A percentile compares a stretch with the other conserved stretches of the same genome.
Conservation (phyloP, 2,329 filamentous ascomycete species). For the Chaetomium sp. region DNA sequence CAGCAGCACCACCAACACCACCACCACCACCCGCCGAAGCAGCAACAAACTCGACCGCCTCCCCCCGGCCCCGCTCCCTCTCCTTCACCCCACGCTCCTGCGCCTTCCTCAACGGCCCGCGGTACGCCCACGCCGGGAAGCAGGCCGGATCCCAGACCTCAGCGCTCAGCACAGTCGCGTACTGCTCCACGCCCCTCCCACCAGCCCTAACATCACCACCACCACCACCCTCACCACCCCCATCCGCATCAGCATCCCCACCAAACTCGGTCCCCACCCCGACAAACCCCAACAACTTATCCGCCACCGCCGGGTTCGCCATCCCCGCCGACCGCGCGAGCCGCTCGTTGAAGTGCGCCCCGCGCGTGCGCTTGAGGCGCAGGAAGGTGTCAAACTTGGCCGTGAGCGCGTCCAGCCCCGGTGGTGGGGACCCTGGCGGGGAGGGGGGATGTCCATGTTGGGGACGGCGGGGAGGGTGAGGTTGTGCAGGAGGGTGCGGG, state of each 20-base stretch:
- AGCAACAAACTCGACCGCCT: conserved; percentile 55
- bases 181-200: conserved; percentile 54
- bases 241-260: conserved; percentile 28
- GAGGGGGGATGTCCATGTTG: conserved; percentile 76
- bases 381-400: conserved; percentile 75
- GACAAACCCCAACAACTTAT: conserved; percentile 73
- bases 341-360: conserved; percentile 76
- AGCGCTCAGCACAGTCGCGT: conserved; percentile 61
- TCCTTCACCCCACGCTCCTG: conserved; percentile 51
- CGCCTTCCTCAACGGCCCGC: conserved; percentile 52
- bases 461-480: conserved; percentile 73
- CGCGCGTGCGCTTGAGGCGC: conserved; percentile 69
- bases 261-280: conserved; percentile 44
- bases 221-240: conserved; percentile 44
- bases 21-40: conserved; percentile 33
- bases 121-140: conserved; percentile 59
- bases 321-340: conserved; percentile 67
- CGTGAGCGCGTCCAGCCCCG: conserved; percentile 47
- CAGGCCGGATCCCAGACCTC: conserved; percentile 60
- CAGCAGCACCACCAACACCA: conserved; percentile 33
- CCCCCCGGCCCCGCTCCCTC: conserved; percentile 48
- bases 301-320: conserved; percentile 70
- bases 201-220: conserved; percentile 34
- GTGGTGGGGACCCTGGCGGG: conserved; percentile 60
- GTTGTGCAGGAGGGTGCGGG: conserved; percentile 65